Conservation (phyloP, 805 yeast genomes). For the Saccharomyces kudriavzevii region DNA sequence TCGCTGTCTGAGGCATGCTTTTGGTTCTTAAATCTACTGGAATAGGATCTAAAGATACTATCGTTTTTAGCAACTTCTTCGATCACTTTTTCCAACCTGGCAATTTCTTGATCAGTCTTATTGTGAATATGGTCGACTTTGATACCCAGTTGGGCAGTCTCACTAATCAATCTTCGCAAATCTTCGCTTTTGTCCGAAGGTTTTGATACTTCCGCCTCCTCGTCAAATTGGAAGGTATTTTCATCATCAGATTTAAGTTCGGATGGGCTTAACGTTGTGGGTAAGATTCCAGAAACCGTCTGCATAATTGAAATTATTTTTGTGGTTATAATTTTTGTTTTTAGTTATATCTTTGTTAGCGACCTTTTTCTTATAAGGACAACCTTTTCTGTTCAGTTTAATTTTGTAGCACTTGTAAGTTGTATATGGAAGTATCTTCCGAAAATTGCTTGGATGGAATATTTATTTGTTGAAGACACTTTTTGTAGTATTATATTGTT, state of each 20-base stretch:
- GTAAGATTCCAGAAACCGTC: background rate
- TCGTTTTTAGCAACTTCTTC: constrained; percentile 2
- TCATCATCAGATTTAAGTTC: background rate
- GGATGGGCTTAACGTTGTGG: background rate
- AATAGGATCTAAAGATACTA: background rate
- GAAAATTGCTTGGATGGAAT: too few species aligned
- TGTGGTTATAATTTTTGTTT: background rate
- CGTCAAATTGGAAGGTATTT: background rate
- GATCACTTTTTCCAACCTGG: constrained; percentile 2
- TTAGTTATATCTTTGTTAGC: background rate
- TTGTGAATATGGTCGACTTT: constrained; percentile 2
- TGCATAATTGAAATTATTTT: background rate
- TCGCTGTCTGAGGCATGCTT: background rate
- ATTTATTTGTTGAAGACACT: too few species aligned
- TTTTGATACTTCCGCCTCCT: background rate
- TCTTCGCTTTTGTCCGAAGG: background rate
- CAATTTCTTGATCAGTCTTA: constrained; percentile 2
- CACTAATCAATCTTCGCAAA: background rate
- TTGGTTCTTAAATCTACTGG: background rate
- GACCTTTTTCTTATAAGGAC: background rate
- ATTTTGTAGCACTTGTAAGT: background rate
- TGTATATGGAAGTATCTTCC: too few species aligned
- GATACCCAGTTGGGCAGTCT: constrained; percentile 2
- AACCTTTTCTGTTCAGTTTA: background rate
- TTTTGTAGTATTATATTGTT: too few species aligned